A percentile compares a stretch with the other conserved stretches of the same genome.
phyloP scores from a whole-genome alignment of 495 filamentous ascomycete genomes.

The Staphylotrichum tortipilum region DNA sequence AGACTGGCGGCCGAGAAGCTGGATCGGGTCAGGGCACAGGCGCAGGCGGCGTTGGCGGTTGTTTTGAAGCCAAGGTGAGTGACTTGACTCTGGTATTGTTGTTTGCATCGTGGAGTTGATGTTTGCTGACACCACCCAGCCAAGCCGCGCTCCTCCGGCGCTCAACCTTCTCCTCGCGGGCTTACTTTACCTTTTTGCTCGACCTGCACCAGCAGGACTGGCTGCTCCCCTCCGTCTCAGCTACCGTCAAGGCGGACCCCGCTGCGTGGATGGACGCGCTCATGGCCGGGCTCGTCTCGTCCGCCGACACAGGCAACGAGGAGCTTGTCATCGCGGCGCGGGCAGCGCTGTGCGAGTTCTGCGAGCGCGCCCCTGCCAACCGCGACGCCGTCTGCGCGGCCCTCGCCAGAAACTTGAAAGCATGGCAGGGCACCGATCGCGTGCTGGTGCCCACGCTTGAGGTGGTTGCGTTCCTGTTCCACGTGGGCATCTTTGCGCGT shows the following conservation, averaged over 20 bases:
- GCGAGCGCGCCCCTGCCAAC: slow-evolving; percentile 26
- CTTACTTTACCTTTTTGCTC: slow-evolving; percentile 46
- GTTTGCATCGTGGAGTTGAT: too few species aligned
- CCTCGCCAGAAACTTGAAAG: slow-evolving; percentile 30
- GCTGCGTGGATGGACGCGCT: slow-evolving; percentile 40
- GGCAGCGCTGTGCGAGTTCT: slow-evolving; percentile 53
- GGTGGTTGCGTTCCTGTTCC: slow-evolving; percentile 64
- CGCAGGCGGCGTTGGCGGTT: slow-evolving; percentile 40
- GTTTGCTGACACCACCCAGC: slow-evolving; percentile 15
- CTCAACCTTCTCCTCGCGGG: slow-evolving; percentile 39
- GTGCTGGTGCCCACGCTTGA: slow-evolving; percentile 68
- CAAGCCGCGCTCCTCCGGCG: slow-evolving; percentile 19
- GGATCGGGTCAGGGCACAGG: slow-evolving; percentile 71
- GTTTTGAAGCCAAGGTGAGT: slow-evolving; percentile 28
- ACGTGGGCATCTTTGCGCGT: slow-evolving; percentile 37
- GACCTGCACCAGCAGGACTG: slow-evolving; percentile 25
- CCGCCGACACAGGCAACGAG: slow-evolving; percentile 77
- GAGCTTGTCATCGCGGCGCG: slow-evolving; percentile 67
- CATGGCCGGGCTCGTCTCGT: slow-evolving; percentile 68
- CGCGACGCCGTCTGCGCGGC: slow-evolving; percentile 25
- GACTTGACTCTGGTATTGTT: neutral
- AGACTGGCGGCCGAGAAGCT: slow-evolving; percentile 78
- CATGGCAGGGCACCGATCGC: slow-evolving; percentile 49
- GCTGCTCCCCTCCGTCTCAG: slow-evolving; percentile 18
- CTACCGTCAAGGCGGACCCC: slow-evolving; percentile 7